These are phyloP conservation scores for Daphne laureola DNA, from an alignment of 441 rosid species.

Conservation along the genomic window DNA sequence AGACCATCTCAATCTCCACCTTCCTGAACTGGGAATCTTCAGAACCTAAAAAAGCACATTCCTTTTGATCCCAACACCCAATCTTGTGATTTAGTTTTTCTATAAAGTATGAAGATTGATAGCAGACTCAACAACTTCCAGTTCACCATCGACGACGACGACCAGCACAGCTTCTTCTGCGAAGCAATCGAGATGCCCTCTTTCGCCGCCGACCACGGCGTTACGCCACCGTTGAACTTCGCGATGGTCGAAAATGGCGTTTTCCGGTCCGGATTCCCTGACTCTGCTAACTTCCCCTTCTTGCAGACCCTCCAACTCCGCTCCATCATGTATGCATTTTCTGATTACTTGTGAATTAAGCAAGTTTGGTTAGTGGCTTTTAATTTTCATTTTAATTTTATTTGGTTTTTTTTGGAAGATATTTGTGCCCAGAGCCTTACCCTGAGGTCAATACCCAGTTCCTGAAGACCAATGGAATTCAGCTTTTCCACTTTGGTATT, in stretches of 20 bases:
- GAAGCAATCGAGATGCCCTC: conserved; percentile 26
- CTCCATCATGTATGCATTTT: conserved; percentile 45
- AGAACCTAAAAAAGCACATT: conserved; percentile 12
- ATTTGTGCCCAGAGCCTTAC: conserved; percentile 52
- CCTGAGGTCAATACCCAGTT: conserved; percentile 45
- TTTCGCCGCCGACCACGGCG: conserved; percentile 25
- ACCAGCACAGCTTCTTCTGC: conserved; percentile 15
- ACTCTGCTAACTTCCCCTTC: conserved; percentile 48
- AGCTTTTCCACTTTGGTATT: conserved; percentile 55
- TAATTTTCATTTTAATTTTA: neutral
- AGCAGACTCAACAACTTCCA: conserved; percentile 4
- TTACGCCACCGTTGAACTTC: conserved; percentile 55
- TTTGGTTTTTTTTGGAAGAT: conserved; percentile 21
- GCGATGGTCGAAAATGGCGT: conserved; percentile 57
- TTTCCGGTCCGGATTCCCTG: conserved; percentile 63
- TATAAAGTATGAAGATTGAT: conserved; percentile 23
- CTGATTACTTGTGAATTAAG: too few species aligned
- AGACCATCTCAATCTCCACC: neutral
- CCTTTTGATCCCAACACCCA: conserved; percentile 18
- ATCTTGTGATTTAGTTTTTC: neutral
- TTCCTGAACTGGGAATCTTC: conserved; percentile 3
- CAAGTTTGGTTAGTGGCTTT: neutral
- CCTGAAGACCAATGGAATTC: conserved; percentile 52
- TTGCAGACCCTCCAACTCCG: conserved; percentile 54
- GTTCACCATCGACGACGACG: conserved; percentile 3